Conservation (phyloP, 805 yeast genomes). For the Isabelozyma gotoi region DNA sequence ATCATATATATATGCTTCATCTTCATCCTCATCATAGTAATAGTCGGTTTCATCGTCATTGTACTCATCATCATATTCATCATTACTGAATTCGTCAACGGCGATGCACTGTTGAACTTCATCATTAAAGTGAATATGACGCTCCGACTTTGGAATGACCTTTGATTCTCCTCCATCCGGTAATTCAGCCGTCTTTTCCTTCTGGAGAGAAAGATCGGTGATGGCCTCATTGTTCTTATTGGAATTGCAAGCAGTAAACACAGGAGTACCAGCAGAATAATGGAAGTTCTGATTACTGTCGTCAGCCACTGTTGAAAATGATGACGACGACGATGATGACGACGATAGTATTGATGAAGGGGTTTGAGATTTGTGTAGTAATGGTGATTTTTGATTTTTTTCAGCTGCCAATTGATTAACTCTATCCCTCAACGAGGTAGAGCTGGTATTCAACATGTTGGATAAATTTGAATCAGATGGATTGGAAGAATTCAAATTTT, state of each 20-base stretch:
- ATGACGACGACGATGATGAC: not conserved
- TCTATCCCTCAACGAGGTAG: not conserved
- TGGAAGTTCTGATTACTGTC: not conserved
- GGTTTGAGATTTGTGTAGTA: not conserved
- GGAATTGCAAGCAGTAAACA: not conserved
- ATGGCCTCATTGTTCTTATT: not conserved
- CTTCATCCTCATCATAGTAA: conserved; percentile 17
- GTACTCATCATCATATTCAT: conserved; percentile 26
- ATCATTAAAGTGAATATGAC: conserved; percentile 91
- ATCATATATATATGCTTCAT: conserved; percentile 11
- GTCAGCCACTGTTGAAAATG: not conserved
- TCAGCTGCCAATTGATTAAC: conserved; percentile 1
- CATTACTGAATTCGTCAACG: conserved; percentile 40
- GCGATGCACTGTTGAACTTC: conserved; percentile 95
- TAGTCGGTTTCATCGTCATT: conserved; percentile 34
- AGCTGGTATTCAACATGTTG: conserved; percentile 4
- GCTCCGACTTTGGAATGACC: conserved; percentile 31
- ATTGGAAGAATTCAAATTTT: conserved; percentile 13
- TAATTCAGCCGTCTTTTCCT: not conserved
- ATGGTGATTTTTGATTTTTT: not conserved
- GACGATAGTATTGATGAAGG: not conserved
- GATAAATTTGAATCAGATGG: conserved; percentile 20
- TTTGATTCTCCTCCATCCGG: not conserved
- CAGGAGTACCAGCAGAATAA: not conserved
- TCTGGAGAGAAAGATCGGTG: not conserved